phyloP scores from a whole-genome alignment of 768 basidiomycete species.

The Leccinum pellstonianum region DNA sequence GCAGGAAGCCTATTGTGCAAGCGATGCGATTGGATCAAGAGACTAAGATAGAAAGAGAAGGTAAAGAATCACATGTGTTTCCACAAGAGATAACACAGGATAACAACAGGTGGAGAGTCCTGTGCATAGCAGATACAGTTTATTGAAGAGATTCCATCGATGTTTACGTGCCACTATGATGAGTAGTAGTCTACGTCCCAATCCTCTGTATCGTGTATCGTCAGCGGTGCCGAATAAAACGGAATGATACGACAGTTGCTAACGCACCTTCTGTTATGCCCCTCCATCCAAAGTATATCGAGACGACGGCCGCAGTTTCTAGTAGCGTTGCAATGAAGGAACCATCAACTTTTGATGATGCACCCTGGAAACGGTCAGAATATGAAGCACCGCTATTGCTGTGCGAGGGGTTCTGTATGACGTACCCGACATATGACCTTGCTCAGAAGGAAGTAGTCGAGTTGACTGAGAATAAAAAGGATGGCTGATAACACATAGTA shows the following conservation, averaged over 20 bases:
- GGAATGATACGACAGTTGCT: background rate
- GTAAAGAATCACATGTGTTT: conserved; percentile 5
- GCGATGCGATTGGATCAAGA: background rate
- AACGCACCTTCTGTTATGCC: conserved; percentile 83
- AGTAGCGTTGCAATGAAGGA: conserved; percentile 84
- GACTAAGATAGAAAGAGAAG: background rate
- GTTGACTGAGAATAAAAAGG: conserved; percentile 77
- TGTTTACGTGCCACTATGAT: conserved; percentile 22
- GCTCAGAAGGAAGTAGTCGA: conserved; percentile 79
- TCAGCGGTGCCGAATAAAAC: conserved; percentile 2
- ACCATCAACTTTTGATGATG: conserved; percentile 74
- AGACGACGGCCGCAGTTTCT: conserved; percentile 70
- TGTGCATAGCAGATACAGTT: conserved; percentile 15
- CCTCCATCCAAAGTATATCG: conserved; percentile 78
- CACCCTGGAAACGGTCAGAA: conserved; percentile 41
- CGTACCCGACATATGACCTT: conserved; percentile 71
- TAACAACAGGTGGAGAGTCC: conserved; percentile 1
- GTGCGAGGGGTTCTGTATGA: conserved; percentile 13
- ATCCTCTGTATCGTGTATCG: conserved; percentile 34
- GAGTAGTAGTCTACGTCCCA: conserved; percentile 55
- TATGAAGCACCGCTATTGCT: conserved; percentile 10
- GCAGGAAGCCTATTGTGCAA: background rate
- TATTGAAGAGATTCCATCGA: background rate
- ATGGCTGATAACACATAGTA: conserved; percentile 73
- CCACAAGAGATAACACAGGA: conserved; percentile 2